Percentiles rank a stretch among this genome's conserved stretches.
phyloP scores from a whole-genome alignment of 192 early-diverging fungal species.

The Spinellus fusiger region DNA sequence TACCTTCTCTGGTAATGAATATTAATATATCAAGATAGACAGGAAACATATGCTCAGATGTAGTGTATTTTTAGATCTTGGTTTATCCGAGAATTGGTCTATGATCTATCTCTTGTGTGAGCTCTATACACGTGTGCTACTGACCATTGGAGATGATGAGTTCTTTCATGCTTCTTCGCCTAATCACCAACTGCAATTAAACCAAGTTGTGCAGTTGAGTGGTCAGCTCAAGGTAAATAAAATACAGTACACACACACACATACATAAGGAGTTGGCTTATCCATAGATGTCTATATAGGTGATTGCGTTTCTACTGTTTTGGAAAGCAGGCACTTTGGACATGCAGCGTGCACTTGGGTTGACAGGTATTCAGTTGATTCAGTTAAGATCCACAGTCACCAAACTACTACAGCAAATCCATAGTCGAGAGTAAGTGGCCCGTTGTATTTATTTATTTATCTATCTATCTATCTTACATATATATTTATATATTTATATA shows the following conservation, averaged over 20 bases:
- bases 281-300: constrained; percentile 26
- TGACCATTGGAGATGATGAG: constrained; percentile 85
- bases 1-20: constrained; percentile 3
- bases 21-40: neutral
- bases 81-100: constrained; percentile 44
- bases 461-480: neutral
- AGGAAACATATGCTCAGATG: neutral
- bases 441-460: neutral
- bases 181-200: constrained; percentile 42
- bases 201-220: constrained; percentile 49
- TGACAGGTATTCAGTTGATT: constrained; percentile 36
- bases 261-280: neutral
- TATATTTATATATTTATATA: neutral
- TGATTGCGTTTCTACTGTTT: constrained; percentile 68
- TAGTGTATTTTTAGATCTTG: constrained; percentile 18
- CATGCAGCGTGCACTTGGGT: constrained; percentile 17
- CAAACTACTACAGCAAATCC: constrained; percentile 65
- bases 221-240: constrained; percentile 44
- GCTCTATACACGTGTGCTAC: constrained; percentile 61
- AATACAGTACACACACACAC: neutral
- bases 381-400: constrained; percentile 59
- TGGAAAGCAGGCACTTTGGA: constrained; percentile 55
- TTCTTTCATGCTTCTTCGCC: constrained; percentile 45
- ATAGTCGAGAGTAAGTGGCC: constrained; percentile 60
- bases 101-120: constrained; percentile 68